Evolutionary conservation across 1,284 basidiomycete genomes (phyloP).

Genomic region (Trametes pubescens): DNA sequence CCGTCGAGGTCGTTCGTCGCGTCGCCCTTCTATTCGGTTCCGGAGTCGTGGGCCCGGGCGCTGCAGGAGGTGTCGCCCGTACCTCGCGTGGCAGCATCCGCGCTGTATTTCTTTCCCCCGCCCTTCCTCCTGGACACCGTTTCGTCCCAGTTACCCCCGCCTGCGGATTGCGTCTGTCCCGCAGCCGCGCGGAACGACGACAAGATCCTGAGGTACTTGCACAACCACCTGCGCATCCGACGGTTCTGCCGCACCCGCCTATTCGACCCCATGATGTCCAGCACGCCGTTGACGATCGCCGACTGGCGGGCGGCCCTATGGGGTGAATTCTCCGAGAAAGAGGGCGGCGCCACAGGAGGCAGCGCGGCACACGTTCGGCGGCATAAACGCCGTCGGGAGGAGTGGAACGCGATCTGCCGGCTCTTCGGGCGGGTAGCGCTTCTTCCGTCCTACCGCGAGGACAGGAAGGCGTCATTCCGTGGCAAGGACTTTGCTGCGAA

Average conservation of each 20-base stretch:
- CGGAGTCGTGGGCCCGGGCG: not conserved
- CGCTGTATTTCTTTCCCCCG: conserved; percentile 15
- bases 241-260: conserved; percentile 13
- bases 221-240: conserved; percentile 17
- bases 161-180: not conserved
- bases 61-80: not conserved
- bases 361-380: not conserved
- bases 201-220: conserved; percentile 11
- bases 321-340: conserved; percentile 6
- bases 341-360: not conserved
- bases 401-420: not conserved
- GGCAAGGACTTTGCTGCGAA: not conserved
- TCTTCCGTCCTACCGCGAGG: conserved; percentile 3
- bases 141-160: not conserved
- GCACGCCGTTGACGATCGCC: conserved; percentile 3
- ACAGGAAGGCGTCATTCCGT: too few species aligned
- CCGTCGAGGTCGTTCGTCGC: not conserved
- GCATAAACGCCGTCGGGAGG: not conserved
- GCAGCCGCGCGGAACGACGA: not conserved
- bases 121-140: conserved; percentile 9
- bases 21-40: not conserved
- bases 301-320: conserved; percentile 21
- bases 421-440: conserved; percentile 6
- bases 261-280: conserved; percentile 3
- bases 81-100: not conserved